phyloP scores from a whole-genome alignment of 257 asterid genomes.

The Salvia splendens region DNA sequence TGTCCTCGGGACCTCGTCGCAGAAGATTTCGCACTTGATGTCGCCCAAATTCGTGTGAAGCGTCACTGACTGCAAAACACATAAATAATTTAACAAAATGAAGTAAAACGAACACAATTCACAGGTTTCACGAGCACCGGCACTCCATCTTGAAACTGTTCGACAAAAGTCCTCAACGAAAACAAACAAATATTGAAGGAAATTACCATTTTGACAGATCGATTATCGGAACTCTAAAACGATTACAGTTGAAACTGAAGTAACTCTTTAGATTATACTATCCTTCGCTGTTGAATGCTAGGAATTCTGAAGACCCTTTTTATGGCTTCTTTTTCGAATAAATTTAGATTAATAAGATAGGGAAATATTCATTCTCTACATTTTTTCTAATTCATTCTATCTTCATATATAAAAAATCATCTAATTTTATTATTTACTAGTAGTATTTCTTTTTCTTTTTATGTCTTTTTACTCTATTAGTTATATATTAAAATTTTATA shows the following conservation, averaged over 20 bases:
- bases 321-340: background rate
- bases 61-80: constrained; percentile 71
- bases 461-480: too few relatives aligned
- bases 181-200: background rate
- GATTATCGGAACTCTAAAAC: background rate
- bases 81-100: background rate
- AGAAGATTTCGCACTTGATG: constrained; percentile 93
- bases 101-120: background rate
- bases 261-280: constrained; percentile 15
- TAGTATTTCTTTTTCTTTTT: too few relatives aligned
- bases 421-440: too few relatives aligned
- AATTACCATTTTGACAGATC: constrained; percentile 34
- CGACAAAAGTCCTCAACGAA: constrained; percentile 44
- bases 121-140: background rate
- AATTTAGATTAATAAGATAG: too few relatives aligned
- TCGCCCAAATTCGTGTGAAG: constrained; percentile 96
- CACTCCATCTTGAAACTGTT: constrained; percentile 36
- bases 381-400: too few relatives aligned
- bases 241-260: constrained; percentile 13
- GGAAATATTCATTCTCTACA: too few relatives aligned
- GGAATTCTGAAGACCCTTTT: constrained; percentile 12
- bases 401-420: too few relatives aligned
- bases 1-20: constrained; percentile 91
- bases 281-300: background rate
- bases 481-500: too few relatives aligned